Percentiles rank a stretch among this genome's conserved stretches.
phyloP scores from a whole-genome alignment of 305 asterid genomes.

The Ajuga reptans region DNA sequence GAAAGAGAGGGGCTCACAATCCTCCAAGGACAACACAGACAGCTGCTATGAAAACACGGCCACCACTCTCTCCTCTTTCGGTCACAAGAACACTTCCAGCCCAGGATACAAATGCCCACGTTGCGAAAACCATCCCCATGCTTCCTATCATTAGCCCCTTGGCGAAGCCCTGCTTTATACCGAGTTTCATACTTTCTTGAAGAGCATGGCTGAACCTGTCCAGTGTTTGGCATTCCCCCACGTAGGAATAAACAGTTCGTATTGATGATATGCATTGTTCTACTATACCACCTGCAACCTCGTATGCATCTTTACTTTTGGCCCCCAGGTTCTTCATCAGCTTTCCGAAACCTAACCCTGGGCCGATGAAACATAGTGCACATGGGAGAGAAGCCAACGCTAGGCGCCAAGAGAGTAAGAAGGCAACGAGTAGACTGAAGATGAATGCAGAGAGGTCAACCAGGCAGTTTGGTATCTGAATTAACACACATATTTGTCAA shows the following conservation, averaged over 20 bases:
- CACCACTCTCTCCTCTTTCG: slow-evolving; percentile 66
- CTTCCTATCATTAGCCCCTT: slow-evolving; percentile 80
- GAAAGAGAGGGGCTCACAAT: slow-evolving; percentile 44
- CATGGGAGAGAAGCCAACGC: slow-evolving; percentile 65
- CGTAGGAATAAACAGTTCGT: slow-evolving; percentile 64
- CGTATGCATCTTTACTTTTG: slow-evolving; percentile 48
- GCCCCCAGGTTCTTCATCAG: slow-evolving; percentile 47
- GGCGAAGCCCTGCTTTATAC: slow-evolving; percentile 55
- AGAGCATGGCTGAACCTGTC: slow-evolving; percentile 49
- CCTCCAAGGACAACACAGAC: slow-evolving; percentile 62
- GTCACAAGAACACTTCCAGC: slow-evolving; percentile 60
- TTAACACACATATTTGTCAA: not conserved
- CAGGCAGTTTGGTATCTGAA: slow-evolving; percentile 63
- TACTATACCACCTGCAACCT: slow-evolving; percentile 53
- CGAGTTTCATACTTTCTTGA: slow-evolving; percentile 42
- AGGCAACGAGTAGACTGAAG: slow-evolving; percentile 44
- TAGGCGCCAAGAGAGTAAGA: slow-evolving; percentile 65
- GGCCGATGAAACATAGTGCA: slow-evolving; percentile 45
- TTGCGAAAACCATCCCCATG: slow-evolving; percentile 52
- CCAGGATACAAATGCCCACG: slow-evolving; percentile 80
- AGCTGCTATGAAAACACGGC: slow-evolving; percentile 55
- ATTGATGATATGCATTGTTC: slow-evolving; percentile 70
- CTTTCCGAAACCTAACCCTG: slow-evolving; percentile 56
- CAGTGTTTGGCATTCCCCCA: slow-evolving; percentile 53
- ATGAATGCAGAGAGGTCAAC: slow-evolving; percentile 50